Evolutionary conservation across 768 basidiomycete species (phyloP).

Genomic region (Pulveroboletus sp.): DNA sequence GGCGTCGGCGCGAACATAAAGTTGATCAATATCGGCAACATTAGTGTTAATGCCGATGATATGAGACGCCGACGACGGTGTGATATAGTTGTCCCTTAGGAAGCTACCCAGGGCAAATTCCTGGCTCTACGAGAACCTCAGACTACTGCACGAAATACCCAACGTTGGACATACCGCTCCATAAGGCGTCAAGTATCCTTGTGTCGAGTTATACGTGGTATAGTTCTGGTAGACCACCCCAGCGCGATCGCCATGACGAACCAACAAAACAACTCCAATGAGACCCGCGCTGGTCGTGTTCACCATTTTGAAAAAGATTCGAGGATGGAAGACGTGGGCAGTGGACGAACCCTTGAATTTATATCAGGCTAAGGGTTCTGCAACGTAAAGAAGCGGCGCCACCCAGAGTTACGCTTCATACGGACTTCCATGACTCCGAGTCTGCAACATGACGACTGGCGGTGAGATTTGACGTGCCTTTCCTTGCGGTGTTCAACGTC

Average conservation of each 20-base stretch:
- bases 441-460: neutral
- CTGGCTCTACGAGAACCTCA: slow-evolving; percentile 34
- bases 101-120: slow-evolving; percentile 58
- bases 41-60: slow-evolving; percentile 65
- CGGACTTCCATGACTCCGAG: neutral
- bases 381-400: neutral
- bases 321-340: neutral
- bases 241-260: slow-evolving; percentile 73
- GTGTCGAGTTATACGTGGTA: slow-evolving; percentile 58
- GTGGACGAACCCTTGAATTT: neutral
- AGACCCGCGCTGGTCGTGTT: slow-evolving; percentile 33
- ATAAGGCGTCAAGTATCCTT: slow-evolving; percentile 68
- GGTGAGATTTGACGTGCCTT: neutral
- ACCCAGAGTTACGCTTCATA: neutral
- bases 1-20: slow-evolving; percentile 75
- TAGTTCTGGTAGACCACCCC: slow-evolving; percentile 67
- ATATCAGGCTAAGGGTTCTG: neutral
- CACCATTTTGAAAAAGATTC: slow-evolving; percentile 18
- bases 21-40: slow-evolving; percentile 64
- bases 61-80: slow-evolving; percentile 57
- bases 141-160: neutral
- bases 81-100: slow-evolving; percentile 64
- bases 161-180: slow-evolving; percentile 53
- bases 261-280: slow-evolving; percentile 72
- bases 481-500: neutral